These are phyloP conservation scores for Talaromyces sp. DNA, from an alignment of 2,329 filamentous ascomycete genomes.

Conservation along the genomic window DNA sequence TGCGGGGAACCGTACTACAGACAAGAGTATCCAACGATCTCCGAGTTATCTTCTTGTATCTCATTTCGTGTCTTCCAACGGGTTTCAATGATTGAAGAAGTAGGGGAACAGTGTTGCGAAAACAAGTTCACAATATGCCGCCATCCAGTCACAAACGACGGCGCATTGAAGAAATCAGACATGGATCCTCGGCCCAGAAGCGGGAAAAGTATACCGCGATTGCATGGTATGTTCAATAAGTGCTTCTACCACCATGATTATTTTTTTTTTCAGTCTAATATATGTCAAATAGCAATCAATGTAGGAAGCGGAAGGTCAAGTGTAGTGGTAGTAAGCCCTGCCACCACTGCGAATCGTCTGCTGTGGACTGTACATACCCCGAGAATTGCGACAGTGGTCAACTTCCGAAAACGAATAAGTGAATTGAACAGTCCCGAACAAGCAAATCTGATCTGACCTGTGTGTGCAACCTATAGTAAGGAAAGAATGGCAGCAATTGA, in stretches of 20 bases:
- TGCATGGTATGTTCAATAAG: not conserved
- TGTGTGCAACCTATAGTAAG: not conserved
- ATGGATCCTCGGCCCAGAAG: not conserved
- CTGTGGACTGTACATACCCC: not conserved
- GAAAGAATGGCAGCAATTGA: not conserved
- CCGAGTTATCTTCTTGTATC: not conserved
- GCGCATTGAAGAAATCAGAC: not conserved
- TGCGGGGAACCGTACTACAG: not conserved
- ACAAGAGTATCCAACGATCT: not conserved
- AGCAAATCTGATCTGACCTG: not conserved
- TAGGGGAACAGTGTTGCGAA: not conserved
- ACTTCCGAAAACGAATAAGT: not conserved
- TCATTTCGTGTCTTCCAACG: not conserved
- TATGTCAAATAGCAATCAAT: not conserved
- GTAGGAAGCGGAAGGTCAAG: not conserved
- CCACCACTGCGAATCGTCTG: not conserved
- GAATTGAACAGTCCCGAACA: not conserved
- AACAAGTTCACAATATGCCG: not conserved
- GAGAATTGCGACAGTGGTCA: not conserved
- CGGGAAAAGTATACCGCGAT: not conserved
- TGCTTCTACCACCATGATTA: not conserved
- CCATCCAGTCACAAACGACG: not conserved
- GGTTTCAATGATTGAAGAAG: not conserved
- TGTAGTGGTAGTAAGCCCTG: not conserved
- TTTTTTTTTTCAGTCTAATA: not conserved